Conservation (phyloP, 2,329 filamentous ascomycete species). For the Ophiocordyceps unilateralis region DNA sequence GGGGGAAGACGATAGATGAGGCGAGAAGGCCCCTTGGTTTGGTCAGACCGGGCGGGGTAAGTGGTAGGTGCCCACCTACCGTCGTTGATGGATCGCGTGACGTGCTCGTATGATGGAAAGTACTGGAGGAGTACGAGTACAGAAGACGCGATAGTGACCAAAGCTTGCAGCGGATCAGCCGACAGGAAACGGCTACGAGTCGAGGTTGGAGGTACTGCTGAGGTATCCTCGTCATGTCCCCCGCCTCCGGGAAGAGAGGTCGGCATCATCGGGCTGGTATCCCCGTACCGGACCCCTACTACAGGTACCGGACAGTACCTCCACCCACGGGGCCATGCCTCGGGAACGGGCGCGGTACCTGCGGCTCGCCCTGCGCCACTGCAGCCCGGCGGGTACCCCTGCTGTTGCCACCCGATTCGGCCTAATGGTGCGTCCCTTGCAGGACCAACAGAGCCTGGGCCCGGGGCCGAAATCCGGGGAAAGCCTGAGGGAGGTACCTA, state of each 20-base stretch:
- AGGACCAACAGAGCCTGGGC: neutral
- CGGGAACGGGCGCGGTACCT: neutral
- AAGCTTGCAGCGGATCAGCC: too few relatives aligned
- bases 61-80: slow-evolving; percentile 5
- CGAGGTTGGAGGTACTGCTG: too few relatives aligned
- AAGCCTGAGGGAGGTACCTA: neutral
- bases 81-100: slow-evolving; percentile 6
- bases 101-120: neutral
- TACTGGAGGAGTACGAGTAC: neutral
- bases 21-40: slow-evolving; percentile 13
- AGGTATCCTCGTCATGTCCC: too few relatives aligned
- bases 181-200: too few relatives aligned
- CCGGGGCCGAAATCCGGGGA: neutral
- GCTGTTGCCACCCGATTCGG: neutral
- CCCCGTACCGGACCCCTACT: neutral
- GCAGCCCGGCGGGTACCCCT: neutral
- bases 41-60: slow-evolving; percentile 28
- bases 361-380: neutral
- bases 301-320: too few relatives aligned
- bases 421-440: neutral
- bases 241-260: too few relatives aligned
- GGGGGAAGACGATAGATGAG: slow-evolving; percentile 8
- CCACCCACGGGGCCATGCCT: neutral
- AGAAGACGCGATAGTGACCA: neutral
- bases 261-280: neutral